Conservation (phyloP, 768 basidiomycete species). For the Tremella yokohamensis region DNA sequence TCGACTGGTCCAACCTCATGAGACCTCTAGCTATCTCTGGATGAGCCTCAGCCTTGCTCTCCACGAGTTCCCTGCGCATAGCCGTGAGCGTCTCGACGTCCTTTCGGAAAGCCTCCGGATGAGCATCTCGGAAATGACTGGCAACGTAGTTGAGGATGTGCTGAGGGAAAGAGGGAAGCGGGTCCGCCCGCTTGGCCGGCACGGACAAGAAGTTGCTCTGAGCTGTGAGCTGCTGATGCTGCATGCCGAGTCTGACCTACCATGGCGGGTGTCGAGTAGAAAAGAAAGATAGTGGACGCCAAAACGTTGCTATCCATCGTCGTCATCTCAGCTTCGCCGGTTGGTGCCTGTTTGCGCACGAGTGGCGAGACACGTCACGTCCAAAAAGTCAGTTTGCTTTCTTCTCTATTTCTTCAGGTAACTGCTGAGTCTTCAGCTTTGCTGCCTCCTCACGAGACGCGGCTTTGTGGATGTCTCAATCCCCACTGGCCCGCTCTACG, state of each 20-base stretch:
- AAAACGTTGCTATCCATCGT: too few species aligned
- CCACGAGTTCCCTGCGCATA: slow-evolving; percentile 61
- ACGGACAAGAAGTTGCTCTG: slow-evolving; percentile 50
- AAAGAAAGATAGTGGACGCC: too few species aligned
- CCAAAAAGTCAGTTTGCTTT: too few species aligned
- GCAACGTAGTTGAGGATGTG: slow-evolving; percentile 64
- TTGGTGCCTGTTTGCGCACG: too few species aligned
- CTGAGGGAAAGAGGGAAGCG: slow-evolving; percentile 37
- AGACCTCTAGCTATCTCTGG: slow-evolving; percentile 50
- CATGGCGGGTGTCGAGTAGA: too few species aligned
- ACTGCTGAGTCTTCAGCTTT: too few species aligned
- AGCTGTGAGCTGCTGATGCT: too few species aligned
- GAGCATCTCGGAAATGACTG: slow-evolving; percentile 62
- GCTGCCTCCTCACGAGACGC: too few species aligned
- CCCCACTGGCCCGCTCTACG: slow-evolving; percentile 35
- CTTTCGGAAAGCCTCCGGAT: slow-evolving; percentile 77
- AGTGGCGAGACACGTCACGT: too few species aligned
- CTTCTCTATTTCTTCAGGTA: too few species aligned
- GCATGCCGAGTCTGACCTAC: too few species aligned
- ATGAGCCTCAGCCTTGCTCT: slow-evolving; percentile 58
- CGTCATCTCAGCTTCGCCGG: too few species aligned
- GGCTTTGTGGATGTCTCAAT: slow-evolving; percentile 45
- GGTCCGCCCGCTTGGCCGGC: slow-evolving; percentile 44
- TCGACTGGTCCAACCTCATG: slow-evolving; percentile 58
- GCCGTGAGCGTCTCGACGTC: slow-evolving; percentile 71